Evolutionary conservation across 441 rosid genomes (phyloP).

Genomic region (Bocquillonia castaneifolia): DNA sequence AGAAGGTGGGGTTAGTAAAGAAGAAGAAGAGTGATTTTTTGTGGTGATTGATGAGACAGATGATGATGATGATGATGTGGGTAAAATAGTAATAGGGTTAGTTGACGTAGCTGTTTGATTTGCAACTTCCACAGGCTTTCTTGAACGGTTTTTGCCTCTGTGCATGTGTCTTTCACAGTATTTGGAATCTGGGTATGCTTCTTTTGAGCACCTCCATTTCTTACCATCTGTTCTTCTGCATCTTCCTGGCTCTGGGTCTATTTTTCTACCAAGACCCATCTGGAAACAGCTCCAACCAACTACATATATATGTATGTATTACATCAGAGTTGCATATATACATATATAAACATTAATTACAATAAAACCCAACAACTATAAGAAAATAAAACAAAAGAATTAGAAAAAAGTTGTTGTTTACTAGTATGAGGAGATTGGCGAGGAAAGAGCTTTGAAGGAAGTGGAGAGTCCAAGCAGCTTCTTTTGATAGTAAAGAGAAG

Average conservation of each 20-base stretch:
- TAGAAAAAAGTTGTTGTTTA: not conserved
- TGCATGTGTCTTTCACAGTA: conserved; percentile 99
- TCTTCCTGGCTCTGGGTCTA: conserved; percentile 92
- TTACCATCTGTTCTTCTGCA: conserved; percentile 99
- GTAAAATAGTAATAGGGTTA: too few species aligned
- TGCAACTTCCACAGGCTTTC: conserved; percentile 90
- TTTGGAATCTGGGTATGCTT: conserved; percentile 91
- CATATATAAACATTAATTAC: too few species aligned
- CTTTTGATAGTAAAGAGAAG: conserved; percentile 76
- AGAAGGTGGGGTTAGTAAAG: conserved; percentile 20
- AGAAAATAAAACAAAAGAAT: not conserved
- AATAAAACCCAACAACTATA: not conserved
- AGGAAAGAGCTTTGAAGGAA: conserved; percentile 51
- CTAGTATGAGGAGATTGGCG: conserved; percentile 56
- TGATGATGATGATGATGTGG: conserved; percentile 26
- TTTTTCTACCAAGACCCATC: conserved; percentile 74
- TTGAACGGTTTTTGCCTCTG: conserved; percentile 98
- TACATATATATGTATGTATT: conserved; percentile 26
- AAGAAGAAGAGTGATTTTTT: conserved; percentile 23
- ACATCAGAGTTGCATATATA: too few species aligned
- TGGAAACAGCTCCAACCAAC: conserved; percentile 90
- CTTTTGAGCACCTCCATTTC: conserved; percentile 98
- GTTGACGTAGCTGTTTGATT: conserved; percentile 31
- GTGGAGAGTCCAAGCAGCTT: conserved; percentile 52
- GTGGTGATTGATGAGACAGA: conserved; percentile 32